Evolutionary conservation across 345 rosid genomes (phyloP).

Genomic region (Hypericum androsaemum): DNA sequence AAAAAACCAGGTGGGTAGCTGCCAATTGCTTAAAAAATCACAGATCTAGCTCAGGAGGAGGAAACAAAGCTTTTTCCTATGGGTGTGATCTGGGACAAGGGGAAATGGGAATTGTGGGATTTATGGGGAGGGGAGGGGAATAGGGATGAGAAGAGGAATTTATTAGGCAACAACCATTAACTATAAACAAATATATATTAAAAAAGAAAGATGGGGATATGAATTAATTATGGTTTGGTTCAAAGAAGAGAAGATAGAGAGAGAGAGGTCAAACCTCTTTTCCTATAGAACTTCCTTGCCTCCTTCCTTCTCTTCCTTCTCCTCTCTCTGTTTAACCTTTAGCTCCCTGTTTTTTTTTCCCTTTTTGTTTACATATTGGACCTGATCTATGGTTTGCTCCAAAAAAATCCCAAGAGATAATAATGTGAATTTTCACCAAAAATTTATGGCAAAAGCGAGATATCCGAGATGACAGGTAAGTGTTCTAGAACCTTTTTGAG

Average conservation of each 20-base stretch:
- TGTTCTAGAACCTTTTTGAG: too few species aligned
- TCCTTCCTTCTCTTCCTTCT: neutral
- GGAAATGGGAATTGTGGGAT: neutral
- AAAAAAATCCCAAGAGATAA: too few species aligned
- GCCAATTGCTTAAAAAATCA: neutral
- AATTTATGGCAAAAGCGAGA: too few species aligned
- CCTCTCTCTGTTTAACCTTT: neutral
- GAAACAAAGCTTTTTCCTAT: too few species aligned
- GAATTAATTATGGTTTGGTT: neutral
- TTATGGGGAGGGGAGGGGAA: neutral
- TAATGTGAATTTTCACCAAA: too few species aligned
- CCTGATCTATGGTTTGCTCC: too few species aligned
- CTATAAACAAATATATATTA: too few species aligned
- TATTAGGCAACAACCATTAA: too few species aligned
- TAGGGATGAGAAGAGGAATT: neutral
- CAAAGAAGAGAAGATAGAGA: neutral
- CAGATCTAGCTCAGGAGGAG: conserved; percentile 3
- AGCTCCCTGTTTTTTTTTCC: neutral
- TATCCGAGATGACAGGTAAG: too few species aligned
- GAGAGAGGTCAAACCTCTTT: conserved; percentile 25
- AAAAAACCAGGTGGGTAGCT: conserved; percentile 9
- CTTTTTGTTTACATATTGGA: too few species aligned
- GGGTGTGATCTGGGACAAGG: too few species aligned
- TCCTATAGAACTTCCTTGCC: conserved; percentile 12
- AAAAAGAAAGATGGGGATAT: too few species aligned